These are phyloP conservation scores for Solanum pennellii DNA, from an alignment of 257 asterid genomes.

Conservation along the genomic window DNA sequence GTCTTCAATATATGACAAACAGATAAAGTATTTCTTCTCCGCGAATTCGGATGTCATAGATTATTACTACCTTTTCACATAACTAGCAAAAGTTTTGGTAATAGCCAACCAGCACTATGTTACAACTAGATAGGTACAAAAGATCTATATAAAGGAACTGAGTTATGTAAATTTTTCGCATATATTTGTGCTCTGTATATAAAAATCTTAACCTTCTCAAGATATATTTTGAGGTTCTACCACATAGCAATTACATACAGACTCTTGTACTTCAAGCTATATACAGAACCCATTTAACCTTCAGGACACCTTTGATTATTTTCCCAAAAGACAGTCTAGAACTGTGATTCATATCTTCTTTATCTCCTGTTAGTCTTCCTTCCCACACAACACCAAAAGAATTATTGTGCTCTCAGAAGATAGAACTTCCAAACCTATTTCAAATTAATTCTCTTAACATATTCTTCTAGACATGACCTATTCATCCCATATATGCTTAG, in stretches of 20 bases:
- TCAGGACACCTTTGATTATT: background rate
- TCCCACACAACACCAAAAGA: background rate
- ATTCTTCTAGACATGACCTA: background rate
- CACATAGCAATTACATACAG: background rate
- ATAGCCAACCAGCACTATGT: background rate
- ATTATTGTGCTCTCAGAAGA: background rate
- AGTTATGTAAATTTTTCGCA: background rate
- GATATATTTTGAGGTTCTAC: background rate
- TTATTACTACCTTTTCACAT: background rate
- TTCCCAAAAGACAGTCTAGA: background rate
- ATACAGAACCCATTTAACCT: background rate
- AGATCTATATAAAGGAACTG: background rate
- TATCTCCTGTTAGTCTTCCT: background rate
- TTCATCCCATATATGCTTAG: background rate
- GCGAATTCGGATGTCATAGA: background rate
- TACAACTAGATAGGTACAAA: background rate
- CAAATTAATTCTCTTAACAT: background rate
- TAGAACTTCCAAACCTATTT: background rate
- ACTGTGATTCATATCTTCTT: background rate
- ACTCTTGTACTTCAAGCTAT: background rate
- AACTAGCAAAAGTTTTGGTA: background rate
- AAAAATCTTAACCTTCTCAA: background rate
- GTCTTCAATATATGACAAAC: background rate
- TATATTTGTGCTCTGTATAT: background rate
- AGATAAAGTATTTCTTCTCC: background rate